A percentile compares a stretch with the other conserved stretches of the same genome.
Evolutionary conservation across 345 rosid genomes (phyloP).

Genomic region (Eucalyptus curtisii): DNA sequence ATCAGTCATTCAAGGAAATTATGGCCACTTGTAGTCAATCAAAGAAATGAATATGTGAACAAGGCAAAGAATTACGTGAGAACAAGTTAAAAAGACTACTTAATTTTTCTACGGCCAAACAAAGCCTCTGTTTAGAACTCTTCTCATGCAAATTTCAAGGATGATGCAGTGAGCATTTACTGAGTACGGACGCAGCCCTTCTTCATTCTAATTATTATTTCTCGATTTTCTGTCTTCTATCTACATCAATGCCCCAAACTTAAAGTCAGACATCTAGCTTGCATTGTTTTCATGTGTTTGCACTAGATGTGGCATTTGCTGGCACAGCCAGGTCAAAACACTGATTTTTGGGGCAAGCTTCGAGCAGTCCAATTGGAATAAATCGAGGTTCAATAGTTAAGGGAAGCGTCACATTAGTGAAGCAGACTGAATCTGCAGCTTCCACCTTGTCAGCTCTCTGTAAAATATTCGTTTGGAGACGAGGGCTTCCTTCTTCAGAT

Average conservation of each 20-base stretch:
- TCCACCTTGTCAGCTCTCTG: too few species aligned
- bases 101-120: not conserved
- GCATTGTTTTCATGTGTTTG: not conserved
- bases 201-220: not conserved
- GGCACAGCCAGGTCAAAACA: not conserved
- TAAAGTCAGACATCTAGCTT: not conserved
- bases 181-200: not conserved
- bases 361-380: not conserved
- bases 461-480: too few species aligned
- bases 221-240: not conserved
- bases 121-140: not conserved
- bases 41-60: not conserved
- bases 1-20: not conserved
- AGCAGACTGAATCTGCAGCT: not conserved
- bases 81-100: not conserved
- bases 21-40: not conserved
- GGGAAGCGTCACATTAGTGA: not conserved
- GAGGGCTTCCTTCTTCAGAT: too few species aligned
- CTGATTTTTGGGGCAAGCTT: not conserved
- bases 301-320: not conserved
- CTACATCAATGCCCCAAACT: not conserved
- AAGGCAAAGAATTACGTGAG: not conserved
- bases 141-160: not conserved
- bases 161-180: not conserved
- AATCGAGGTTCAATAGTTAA: not conserved